Conservation (phyloP, 1,284 basidiomycete genomes). For the Tilletia indica region DNA sequence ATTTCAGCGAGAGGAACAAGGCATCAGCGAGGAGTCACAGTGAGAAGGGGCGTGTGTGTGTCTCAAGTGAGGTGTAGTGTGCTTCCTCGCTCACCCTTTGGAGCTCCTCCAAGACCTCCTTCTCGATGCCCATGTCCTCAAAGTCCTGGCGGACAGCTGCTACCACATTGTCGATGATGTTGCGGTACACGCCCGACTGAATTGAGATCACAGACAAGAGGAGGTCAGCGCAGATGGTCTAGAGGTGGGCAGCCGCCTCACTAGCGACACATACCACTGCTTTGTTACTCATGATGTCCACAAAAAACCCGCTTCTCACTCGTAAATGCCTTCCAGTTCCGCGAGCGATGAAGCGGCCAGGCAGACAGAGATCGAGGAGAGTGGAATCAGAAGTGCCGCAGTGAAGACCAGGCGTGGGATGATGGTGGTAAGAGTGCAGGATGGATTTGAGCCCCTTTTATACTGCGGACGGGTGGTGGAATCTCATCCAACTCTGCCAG, state of each 20-base stretch:
- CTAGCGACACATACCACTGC: conserved; percentile 29
- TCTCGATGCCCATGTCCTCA: conserved; percentile 91
- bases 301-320: conserved; percentile 8
- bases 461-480: not conserved
- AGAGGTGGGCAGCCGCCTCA: no score
- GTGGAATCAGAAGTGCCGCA: no score
- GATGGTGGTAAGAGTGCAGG: conserved; percentile 9
- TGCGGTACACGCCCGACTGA: conserved; percentile 87
- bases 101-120: conserved; percentile 82
- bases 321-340: no score
- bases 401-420: not conserved
- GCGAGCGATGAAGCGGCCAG: not conserved
- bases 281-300: conserved; percentile 40
- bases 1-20: no score
- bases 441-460: not conserved
- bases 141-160: conserved; percentile 84
- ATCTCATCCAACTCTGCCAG: not conserved
- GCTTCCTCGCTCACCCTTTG: conserved; percentile 69
- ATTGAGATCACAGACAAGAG: not conserved
- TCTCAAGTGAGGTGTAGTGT: no score
- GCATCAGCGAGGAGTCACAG: no score
- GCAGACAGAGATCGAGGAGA: conserved; percentile 29
- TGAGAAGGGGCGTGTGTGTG: no score
- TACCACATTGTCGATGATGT: conserved; percentile 96
- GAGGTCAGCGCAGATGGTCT: not conserved